These are phyloP conservation scores for Zasmidium citrigriseum DNA, from an alignment of 2,329 filamentous ascomycete genomes.

Conservation along the genomic window DNA sequence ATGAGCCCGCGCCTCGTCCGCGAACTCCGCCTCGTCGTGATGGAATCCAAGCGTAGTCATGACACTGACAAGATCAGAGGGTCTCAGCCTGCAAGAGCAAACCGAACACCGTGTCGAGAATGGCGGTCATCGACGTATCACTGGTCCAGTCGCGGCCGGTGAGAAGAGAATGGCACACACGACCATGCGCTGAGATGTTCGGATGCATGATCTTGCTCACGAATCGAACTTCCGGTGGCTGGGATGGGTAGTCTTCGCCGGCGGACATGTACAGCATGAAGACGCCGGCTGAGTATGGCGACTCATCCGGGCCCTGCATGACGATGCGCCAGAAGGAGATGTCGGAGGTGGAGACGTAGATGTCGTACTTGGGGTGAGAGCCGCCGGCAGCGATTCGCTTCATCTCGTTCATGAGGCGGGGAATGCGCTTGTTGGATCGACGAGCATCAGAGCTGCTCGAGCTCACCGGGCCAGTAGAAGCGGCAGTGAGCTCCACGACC, in stretches of 20 bases:
- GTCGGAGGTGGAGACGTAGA: slow-evolving; percentile 42
- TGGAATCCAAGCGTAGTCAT: slow-evolving; percentile 36
- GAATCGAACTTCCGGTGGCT: slow-evolving; percentile 39
- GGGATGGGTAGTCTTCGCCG: slow-evolving; percentile 38
- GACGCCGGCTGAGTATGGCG: slow-evolving; percentile 35
- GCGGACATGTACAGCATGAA: slow-evolving; percentile 42
- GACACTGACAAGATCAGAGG: slow-evolving; percentile 35
- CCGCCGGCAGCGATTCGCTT: slow-evolving; percentile 31
- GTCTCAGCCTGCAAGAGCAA: slow-evolving; percentile 37
- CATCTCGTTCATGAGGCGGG: slow-evolving; percentile 37
- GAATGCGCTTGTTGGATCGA: slow-evolving; percentile 28
- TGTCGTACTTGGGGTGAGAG: slow-evolving; percentile 38
- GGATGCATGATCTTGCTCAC: slow-evolving; percentile 41
- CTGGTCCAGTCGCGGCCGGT: slow-evolving; percentile 39
- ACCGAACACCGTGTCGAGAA: slow-evolving; percentile 39
- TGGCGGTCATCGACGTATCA: slow-evolving; percentile 34
- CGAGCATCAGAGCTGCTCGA: not conserved
- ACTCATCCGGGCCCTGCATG: slow-evolving; percentile 37
- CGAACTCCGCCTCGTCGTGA: slow-evolving; percentile 36
- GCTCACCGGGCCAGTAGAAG: slow-evolving; percentile 2
- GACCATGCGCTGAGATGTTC: slow-evolving; percentile 41
- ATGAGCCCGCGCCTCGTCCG: slow-evolving; percentile 33
- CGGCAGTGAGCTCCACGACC: slow-evolving; percentile 30
- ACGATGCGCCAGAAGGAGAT: slow-evolving; percentile 45
- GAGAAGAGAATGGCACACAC: slow-evolving; percentile 40